Conservation (phyloP, 345 rosid genomes). For the Aquilaria malaccensis region DNA sequence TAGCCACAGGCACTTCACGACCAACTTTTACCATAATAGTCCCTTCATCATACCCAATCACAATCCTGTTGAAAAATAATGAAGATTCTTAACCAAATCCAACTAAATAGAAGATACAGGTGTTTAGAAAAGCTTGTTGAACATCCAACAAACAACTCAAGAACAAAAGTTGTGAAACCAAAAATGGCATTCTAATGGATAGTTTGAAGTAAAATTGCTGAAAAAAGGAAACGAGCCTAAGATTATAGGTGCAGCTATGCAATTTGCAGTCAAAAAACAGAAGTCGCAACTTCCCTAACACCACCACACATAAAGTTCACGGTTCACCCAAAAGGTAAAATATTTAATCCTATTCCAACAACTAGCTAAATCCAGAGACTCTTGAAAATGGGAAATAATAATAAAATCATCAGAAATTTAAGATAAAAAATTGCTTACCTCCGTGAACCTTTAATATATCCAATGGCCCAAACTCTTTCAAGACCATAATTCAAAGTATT, state of each 20-base stretch:
- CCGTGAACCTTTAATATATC: slow-evolving; percentile 58
- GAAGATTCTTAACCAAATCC: no score
- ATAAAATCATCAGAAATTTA: neutral
- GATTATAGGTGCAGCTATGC: neutral
- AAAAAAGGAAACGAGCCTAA: neutral
- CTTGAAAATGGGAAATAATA: neutral
- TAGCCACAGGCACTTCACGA: slow-evolving; percentile 95
- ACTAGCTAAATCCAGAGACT: no score
- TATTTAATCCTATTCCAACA: neutral
- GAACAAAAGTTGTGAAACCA: no score
- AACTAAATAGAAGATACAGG: no score
- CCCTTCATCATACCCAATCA: slow-evolving; percentile 89
- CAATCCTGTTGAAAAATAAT: slow-evolving; percentile 37
- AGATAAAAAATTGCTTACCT: slow-evolving; percentile 39
- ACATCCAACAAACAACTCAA: no score
- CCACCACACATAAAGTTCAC: no score
- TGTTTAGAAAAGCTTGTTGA: neutral
- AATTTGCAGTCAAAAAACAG: no score
- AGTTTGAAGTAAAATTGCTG: neutral
- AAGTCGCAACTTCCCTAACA: neutral
- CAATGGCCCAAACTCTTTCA: slow-evolving; percentile 81
- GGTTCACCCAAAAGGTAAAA: neutral
- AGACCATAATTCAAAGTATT: slow-evolving; percentile 74
- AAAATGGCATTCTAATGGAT: no score
- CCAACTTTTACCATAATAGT: slow-evolving; percentile 81